phyloP scores from a whole-genome alignment of 176 grass and related monocot species.

The Avena eriantha region DNA sequence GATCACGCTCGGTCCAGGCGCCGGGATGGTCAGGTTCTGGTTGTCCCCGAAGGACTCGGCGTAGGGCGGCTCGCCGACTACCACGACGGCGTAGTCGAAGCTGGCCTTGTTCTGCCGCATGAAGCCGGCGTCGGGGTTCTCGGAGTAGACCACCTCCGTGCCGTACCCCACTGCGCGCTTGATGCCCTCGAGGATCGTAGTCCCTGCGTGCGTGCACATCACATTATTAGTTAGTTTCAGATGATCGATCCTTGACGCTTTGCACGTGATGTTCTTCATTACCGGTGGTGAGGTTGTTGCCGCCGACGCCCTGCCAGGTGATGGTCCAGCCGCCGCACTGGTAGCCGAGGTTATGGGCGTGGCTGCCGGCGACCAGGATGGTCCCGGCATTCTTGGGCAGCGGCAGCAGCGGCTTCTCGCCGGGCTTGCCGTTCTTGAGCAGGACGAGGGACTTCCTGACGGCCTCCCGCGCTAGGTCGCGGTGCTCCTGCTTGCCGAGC shows the following conservation, averaged over 20 bases:
- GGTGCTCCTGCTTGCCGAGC: slow-evolving; percentile 71
- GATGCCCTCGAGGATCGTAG: slow-evolving; percentile 62
- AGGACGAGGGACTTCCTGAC: slow-evolving; percentile 73
- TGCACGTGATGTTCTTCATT: not conserved
- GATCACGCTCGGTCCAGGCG: slow-evolving; percentile 60
- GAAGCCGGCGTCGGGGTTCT: slow-evolving; percentile 52
- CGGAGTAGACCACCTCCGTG: slow-evolving; percentile 60
- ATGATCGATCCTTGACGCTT: not conserved
- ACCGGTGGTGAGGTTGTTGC: slow-evolving; percentile 26
- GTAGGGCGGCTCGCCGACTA: slow-evolving; percentile 69
- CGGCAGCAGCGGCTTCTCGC: slow-evolving; percentile 43
- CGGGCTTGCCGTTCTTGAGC: slow-evolving; percentile 65
- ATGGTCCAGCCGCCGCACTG: slow-evolving; percentile 94
- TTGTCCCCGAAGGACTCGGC: slow-evolving; percentile 67
- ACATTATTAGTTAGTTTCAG: not conserved
- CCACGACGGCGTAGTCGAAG: slow-evolving; percentile 65
- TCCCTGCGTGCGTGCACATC: not conserved
- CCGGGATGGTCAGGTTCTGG: slow-evolving; percentile 71
- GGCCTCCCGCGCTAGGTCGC: slow-evolving; percentile 72
- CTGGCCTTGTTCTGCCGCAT: slow-evolving; percentile 33
- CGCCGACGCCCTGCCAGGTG: slow-evolving; percentile 59
- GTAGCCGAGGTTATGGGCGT: slow-evolving; percentile 71
- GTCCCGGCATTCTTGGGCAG: slow-evolving; percentile 54
- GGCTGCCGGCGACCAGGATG: slow-evolving; percentile 65
- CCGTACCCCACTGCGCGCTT: slow-evolving; percentile 49